These are phyloP conservation scores for Datisca glomerata DNA, from an alignment of 306 rosid species.

Conservation along the genomic window DNA sequence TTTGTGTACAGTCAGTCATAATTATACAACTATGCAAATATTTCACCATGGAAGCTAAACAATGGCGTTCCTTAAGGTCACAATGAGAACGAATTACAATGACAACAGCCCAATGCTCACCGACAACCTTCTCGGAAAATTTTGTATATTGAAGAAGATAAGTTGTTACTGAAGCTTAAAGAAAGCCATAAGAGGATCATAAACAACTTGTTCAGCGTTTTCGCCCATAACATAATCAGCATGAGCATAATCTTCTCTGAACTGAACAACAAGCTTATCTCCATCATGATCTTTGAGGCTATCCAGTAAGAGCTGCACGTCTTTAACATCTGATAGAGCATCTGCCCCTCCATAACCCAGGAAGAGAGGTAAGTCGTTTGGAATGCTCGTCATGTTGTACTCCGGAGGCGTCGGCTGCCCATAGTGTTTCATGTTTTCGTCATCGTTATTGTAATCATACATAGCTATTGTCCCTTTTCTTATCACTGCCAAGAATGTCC, in stretches of 20 bases:
- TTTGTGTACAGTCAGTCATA: too few relatives aligned
- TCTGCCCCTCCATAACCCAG: conserved; percentile 59
- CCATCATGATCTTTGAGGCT: conserved; percentile 38
- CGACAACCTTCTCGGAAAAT: too few relatives aligned
- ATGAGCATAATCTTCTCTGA: conserved; percentile 65
- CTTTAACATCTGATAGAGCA: conserved; percentile 58
- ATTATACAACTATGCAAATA: too few relatives aligned
- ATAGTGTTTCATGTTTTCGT: conserved; percentile 39
- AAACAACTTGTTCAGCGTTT: conserved; percentile 51
- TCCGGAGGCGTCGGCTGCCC: conserved; percentile 60
- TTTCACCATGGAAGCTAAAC: too few relatives aligned
- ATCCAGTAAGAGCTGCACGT: conserved; percentile 37
- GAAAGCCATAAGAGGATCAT: conserved; percentile 69
- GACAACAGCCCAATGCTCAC: too few relatives aligned
- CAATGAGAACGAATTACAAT: too few relatives aligned
- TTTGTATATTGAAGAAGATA: too few relatives aligned
- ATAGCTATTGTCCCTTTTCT: conserved; percentile 47
- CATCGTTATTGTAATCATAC: conserved; percentile 41
- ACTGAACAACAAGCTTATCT: conserved; percentile 57
- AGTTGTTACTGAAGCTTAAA: conserved; percentile 34
- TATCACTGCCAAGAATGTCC: conserved; percentile 41
- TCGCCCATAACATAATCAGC: conserved; percentile 66
- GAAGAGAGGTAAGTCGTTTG: conserved; percentile 56
- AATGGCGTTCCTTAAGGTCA: too few relatives aligned
- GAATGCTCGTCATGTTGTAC: conserved; percentile 54